These are phyloP conservation scores for Neurospora sp. DNA, from an alignment of 495 filamentous ascomycete genomes.

Conservation along the genomic window DNA sequence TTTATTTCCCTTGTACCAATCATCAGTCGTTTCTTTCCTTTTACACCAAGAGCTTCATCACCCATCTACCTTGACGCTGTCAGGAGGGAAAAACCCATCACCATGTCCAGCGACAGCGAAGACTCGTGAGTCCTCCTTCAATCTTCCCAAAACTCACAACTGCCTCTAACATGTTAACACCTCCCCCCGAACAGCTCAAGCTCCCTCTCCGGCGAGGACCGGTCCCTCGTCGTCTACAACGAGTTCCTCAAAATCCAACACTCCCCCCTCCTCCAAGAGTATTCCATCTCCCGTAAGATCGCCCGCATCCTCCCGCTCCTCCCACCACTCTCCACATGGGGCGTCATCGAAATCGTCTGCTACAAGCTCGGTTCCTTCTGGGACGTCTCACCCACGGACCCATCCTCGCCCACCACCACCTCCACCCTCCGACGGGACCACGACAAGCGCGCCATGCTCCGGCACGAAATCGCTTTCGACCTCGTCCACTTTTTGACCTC, in stretches of 20 bases:
- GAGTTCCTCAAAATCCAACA: conserved; percentile 7
- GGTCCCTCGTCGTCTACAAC: background rate
- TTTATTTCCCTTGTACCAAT: background rate
- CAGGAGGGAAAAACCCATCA: background rate
- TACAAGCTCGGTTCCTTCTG: conserved; percentile 4
- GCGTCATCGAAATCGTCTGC: conserved; percentile 8
- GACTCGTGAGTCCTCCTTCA: background rate
- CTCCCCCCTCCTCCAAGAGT: conserved; percentile 3
- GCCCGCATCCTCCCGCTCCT: conserved; percentile 2
- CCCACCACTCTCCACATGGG: conserved; percentile 3
- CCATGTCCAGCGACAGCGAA: background rate
- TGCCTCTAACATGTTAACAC: background rate
- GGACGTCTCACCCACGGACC: background rate
- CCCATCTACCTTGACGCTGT: background rate
- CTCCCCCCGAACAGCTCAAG: background rate
- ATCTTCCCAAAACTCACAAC: background rate
- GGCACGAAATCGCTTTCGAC: conserved; percentile 6
- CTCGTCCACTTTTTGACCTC: background rate
- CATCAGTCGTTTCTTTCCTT: background rate
- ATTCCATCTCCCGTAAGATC: background rate
- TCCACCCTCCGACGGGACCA: background rate
- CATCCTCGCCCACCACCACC: background rate
- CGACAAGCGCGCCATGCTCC: conserved; percentile 6
- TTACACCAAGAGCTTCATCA: background rate
- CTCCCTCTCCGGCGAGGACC: background rate